Evolutionary conservation across 345 rosid genomes (phyloP), one percentile per base, ranked within the genome.

Genomic region (Lepidium didymum): DNA sequence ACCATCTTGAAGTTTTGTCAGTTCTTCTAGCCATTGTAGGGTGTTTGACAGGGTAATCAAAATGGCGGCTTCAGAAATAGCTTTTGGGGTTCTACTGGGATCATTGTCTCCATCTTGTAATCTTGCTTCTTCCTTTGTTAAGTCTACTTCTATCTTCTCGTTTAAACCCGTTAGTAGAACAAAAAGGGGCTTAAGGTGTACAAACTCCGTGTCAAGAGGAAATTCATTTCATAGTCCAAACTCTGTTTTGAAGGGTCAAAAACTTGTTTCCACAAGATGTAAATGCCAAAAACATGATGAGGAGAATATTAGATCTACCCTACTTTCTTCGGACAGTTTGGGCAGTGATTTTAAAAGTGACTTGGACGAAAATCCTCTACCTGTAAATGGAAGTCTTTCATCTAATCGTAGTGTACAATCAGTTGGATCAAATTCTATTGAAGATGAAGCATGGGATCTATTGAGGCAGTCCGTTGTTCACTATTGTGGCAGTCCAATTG

Each of bases 381-480:
- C 74, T 33, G 80, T 61, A 14, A 79, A 76, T 19, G 59, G 75
- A 43, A 78, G 73, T 18, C 56, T 76, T 34, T 45, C 66, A 5
- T 68, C 82, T 8, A 80, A 76, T 68, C 82, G 84, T 14, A 61
- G 40, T 3, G 52, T 8, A 23, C 80, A 64, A 41, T 68, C 72
- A 40, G 62, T 35, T 60, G 78, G 72, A 62, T 21, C 74, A 53
- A 80, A 81, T 13, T 77, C 87, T 4, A 56, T 87, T 13, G 96
- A 88, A 84, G 91, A 91, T 47, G 95, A 91, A 80, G 97, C 97
- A 2, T 91, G 97, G 98, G 85, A 83, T 59, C 79, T 88, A 1
- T 70, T 90, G 36, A 82, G 83, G 56, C 75, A 86, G 58, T 88
- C 98, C 44, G 51, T 86, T 66, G 98, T 91, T 70, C 75, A 76